Evolutionary conservation across 2,329 filamentous ascomycete species (phyloP).

Genomic region (Aspergillus glaucus): DNA sequence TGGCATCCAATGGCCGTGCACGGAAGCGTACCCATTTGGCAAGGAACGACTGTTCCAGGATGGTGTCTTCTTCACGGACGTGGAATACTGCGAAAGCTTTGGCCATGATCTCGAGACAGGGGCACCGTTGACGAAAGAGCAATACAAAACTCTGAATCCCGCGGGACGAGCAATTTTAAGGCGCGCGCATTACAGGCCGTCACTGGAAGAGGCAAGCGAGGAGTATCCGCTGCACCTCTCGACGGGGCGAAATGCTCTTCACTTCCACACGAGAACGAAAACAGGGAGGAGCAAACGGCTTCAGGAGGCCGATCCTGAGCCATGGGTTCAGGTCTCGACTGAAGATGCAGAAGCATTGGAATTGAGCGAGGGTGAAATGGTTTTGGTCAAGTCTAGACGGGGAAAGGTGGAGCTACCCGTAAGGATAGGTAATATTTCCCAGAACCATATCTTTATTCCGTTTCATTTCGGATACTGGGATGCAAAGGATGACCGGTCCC

Average conservation of each 20-base stretch:
- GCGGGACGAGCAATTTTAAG: constrained; percentile 32
- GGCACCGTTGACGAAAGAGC: constrained; percentile 21
- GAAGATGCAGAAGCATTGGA: constrained; percentile 21
- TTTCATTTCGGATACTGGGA: constrained; percentile 38
- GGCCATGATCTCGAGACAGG: constrained; percentile 36
- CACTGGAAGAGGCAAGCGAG: constrained; percentile 23
- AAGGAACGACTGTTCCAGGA: constrained; percentile 30
- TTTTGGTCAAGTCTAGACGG: constrained; percentile 25
- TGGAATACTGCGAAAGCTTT: constrained; percentile 31
- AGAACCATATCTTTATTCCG: constrained; percentile 33
- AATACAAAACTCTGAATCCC: constrained; percentile 27
- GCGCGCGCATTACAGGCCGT: constrained; percentile 23
- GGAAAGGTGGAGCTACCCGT: constrained; percentile 26
- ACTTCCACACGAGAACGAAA: constrained; percentile 36
- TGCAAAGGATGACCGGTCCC: constrained; percentile 22
- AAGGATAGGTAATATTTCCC: constrained; percentile 20
- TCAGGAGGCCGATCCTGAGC: constrained; percentile 25
- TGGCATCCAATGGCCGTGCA: constrained; percentile 36
- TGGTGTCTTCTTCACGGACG: constrained; percentile 30
- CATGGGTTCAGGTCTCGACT: constrained; percentile 22
- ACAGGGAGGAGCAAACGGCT: constrained; percentile 26
- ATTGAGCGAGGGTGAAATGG: constrained; percentile 24
- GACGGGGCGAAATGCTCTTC: constrained; percentile 29
- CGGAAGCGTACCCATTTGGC: constrained; percentile 24
- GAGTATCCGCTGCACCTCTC: constrained; percentile 29